Conservation (phyloP, 306 rosid species). For the Castanospermum australe region DNA sequence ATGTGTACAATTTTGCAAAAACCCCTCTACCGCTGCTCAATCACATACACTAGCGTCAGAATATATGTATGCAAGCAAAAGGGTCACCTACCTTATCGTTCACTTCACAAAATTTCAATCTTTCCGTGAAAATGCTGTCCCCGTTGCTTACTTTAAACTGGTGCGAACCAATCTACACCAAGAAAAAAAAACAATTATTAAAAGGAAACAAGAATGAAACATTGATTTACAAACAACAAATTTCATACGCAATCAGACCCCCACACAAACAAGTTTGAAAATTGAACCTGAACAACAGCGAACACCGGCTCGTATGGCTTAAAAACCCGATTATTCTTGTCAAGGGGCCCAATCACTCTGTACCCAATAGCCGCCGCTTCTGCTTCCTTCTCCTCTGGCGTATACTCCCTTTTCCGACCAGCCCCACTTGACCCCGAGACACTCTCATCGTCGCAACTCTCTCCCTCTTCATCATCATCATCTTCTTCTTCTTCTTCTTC, state of each 20-base stretch:
- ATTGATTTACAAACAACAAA: neutral
- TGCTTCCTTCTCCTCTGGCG: slow-evolving; percentile 73
- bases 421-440: slow-evolving; percentile 33
- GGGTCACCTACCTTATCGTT: slow-evolving; percentile 72
- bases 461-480: neutral
- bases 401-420: slow-evolving; percentile 45
- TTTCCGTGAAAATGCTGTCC: slow-evolving; percentile 83
- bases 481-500: slow-evolving; percentile 42
- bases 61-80: neutral
- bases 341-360: slow-evolving; percentile 65
- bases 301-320: slow-evolving; percentile 75
- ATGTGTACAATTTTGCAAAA: neutral
- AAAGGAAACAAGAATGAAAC: neutral
- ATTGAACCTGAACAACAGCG: slow-evolving; percentile 80
- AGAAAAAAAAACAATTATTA: neutral
- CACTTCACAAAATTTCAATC: slow-evolving; percentile 84
- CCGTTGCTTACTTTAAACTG: slow-evolving; percentile 90
- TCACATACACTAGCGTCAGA: neutral
- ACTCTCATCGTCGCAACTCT: slow-evolving; percentile 35
- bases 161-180: slow-evolving; percentile 80
- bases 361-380: slow-evolving; percentile 81
- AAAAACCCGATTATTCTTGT: slow-evolving; percentile 51
- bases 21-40: neutral
- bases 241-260: neutral
- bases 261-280: neutral